Base-by-base conservation (phyloP, 2,329 filamentous ascomycete genomes). In the Elsinoe ampelina region DNA sequence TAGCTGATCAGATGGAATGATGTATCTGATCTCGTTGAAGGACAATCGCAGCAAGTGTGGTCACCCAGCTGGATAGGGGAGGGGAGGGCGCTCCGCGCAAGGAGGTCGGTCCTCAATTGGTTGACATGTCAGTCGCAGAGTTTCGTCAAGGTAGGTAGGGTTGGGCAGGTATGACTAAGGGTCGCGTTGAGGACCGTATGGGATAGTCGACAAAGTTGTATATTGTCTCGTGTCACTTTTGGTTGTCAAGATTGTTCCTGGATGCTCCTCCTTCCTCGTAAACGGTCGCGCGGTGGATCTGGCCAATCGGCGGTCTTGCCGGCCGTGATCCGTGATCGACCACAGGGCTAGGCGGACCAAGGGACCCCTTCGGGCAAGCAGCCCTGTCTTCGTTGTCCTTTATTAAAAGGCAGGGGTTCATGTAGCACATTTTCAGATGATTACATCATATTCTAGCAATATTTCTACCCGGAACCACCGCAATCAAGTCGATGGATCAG, bases 1-100 rank as follows among this genome's bases (percentile, higher is more conserved):
- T 93, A 63, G 57, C 56, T 13, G 20, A 57, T 17, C 54, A 26
- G 41, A 26, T 45, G 19, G 10, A 13, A 41, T 41, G 30, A 30
- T 58, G 32, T 54, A 10, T 10, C 20, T 38, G n/a, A 47, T 34
- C 22, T 20, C 41, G 20, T 12, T 8, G 26, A 41, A 41, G 4
- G 17, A 41, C 38, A 41, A 41, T 41, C 13, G n/a, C 38, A 41
- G 5, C 26, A 8, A 30, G 2, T 7, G 6, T 35, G 32, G 13
- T 34, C 45, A 15, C 10, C 45, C 45, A 36, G 26, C 26, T 22
- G 32, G 22, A 52, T 45, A 45, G 41, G 41, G 41, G 41, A 45
- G 26, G 19, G 41, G 41, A 45, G 20, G 10, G 48, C 34, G 48
- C 48, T 35, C 17, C 20, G 48, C 48, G 48, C 48, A 52, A 52